Base-by-base conservation (phyloP, 78 protist genomes). In the Cyanophora paradoxa region DNA sequence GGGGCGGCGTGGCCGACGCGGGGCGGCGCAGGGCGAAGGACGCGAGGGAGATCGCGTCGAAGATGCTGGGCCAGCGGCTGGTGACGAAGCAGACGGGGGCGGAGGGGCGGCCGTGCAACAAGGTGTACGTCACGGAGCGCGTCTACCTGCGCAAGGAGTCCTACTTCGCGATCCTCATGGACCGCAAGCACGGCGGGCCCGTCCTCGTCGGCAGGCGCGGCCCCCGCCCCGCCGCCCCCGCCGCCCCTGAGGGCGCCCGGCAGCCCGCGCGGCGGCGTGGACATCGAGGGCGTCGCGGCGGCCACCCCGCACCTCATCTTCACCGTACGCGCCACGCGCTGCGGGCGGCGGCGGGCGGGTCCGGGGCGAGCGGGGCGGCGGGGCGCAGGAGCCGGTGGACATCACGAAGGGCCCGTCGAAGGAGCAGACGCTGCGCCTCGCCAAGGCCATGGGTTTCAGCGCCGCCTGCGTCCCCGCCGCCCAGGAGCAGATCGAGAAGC, bases 131-230 rank as follows among this genome's bases (percentile, higher is more conserved):
- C 17, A n/a, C n/a, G n/a, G 92, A 90, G 74, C 58, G 85, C 26
- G 82, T 80, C 61, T n/a, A 70, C 54, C 26, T 83, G 31, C 30
- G 72, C 24, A 13, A 33, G 13, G 99, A 96, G 82, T 40, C 61
- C 73, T 96, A 96, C 92, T 85, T 96, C n/a, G 97, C 99, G 34
- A 84, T 96, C 58, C 74, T 94, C 22, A 72, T 94, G 89, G 99
- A 96, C 78, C 82, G 97, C 30, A 68, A 44, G 77, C 77, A 10
- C 54, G 79, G 52, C 85, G 86, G 82, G 8, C 82, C 82, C 30
- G 57, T 78, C 63, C 3, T 78, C 57, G 20, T 78, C 13, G 69
- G 64, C 1, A 70, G 82, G 82, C 1, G 82, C 46, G 20, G 36
- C 24, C 40, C 42, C 67, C 3, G 6, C 62, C 34, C 33, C 62